Evolutionary conservation across 129 eudicot species (phyloP).

Genomic region (Saposhnikovia divaricata): DNA sequence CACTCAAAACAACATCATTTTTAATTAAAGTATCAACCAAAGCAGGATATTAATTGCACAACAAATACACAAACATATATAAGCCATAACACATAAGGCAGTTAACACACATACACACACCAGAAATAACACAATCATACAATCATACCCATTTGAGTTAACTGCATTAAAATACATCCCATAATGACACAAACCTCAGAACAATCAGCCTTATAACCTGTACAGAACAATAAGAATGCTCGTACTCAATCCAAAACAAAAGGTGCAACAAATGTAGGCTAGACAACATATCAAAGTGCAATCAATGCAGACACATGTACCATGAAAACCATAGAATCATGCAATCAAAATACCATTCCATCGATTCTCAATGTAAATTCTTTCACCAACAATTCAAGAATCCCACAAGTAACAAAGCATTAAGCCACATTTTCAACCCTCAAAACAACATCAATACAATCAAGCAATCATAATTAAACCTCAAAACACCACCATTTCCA

Average conservation of each 20-base stretch:
- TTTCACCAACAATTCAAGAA: background rate
- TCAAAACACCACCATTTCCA: background rate
- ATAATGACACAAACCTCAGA: background rate
- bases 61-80: too few species aligned
- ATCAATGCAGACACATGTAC: background rate
- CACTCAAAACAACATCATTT: background rate
- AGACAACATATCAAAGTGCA: background rate
- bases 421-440: background rate
- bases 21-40: too few species aligned
- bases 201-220: background rate
- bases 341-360: background rate
- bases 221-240: background rate
- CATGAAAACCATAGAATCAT: too few species aligned
- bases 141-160: background rate
- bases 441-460: background rate
- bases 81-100: too few species aligned
- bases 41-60: too few species aligned
- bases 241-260: background rate
- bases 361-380: background rate
- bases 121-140: background rate
- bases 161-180: background rate
- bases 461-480: background rate
- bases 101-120: too few species aligned
- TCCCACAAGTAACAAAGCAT: background rate
- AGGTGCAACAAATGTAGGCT: background rate